A percentile compares a stretch with the other conserved stretches of the same genome.
Conservation (phyloP, 1,284 basidiomycete species). For the Golubevia sp. region DNA sequence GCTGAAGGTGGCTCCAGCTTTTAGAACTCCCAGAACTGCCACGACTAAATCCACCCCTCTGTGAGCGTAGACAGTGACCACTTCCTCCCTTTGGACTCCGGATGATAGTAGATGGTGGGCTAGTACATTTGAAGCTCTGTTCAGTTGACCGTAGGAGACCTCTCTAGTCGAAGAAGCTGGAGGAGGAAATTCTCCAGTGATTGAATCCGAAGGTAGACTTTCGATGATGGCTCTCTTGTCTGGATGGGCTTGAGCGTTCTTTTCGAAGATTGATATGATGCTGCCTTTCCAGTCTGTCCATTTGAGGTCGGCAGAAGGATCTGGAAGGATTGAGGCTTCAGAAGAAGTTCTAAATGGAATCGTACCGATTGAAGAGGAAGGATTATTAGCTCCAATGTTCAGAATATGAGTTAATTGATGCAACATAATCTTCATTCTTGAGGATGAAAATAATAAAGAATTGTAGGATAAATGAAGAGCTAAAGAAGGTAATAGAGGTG, state of each 20-base stretch:
- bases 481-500: slow-evolving; percentile 68
- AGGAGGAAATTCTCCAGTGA: slow-evolving; percentile 70
- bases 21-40: slow-evolving; percentile 94
- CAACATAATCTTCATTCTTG: slow-evolving; percentile 77
- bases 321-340: slow-evolving; percentile 72
- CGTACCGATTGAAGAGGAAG: slow-evolving; percentile 52
- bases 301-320: slow-evolving; percentile 66
- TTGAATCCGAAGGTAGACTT: slow-evolving; percentile 83
- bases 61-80: slow-evolving; percentile 98
- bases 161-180: slow-evolving; percentile 67
- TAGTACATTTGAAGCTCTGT: slow-evolving; percentile 83
- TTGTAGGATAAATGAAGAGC: slow-evolving; percentile 88
- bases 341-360: slow-evolving; percentile 42
- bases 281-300: slow-evolving; percentile 64
- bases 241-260: slow-evolving; percentile 45
- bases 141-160: slow-evolving; percentile 81
- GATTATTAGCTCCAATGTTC: slow-evolving; percentile 70
- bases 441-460: slow-evolving; percentile 85
- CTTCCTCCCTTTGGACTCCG: slow-evolving; percentile 89
- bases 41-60: slow-evolving; percentile 95
- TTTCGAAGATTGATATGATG: slow-evolving; percentile 74
- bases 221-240: slow-evolving; percentile 54
- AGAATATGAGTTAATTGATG: slow-evolving; percentile 85
- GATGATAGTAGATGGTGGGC: slow-evolving; percentile 86
- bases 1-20: slow-evolving; percentile 95